A percentile compares a stretch with the other conserved stretches of the same genome.
Conservation (phyloP, 345 rosid genomes). For the Luvunga scandens region DNA sequence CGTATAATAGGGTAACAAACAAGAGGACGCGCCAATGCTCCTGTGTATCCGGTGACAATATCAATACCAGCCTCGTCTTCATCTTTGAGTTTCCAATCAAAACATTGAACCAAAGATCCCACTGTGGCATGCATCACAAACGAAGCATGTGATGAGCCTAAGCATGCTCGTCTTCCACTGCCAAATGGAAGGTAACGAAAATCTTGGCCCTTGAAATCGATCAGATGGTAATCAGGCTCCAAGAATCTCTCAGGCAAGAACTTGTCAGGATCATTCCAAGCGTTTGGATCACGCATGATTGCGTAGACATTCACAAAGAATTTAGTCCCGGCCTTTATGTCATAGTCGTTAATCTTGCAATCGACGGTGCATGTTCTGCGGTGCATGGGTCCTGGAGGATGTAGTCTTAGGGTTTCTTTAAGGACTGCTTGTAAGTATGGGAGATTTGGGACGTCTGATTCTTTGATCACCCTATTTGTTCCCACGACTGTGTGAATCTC, state of each 20-base stretch:
- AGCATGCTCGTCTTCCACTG: constrained; percentile 44
- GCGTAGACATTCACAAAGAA: constrained; percentile 26
- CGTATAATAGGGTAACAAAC: constrained; percentile 25
- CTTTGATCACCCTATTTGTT: constrained; percentile 26
- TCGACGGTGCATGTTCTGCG: constrained; percentile 30
- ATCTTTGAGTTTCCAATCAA: constrained; percentile 37
- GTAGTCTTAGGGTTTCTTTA: constrained; percentile 39
- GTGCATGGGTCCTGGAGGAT: constrained; percentile 39
- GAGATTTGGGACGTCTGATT: constrained; percentile 40
- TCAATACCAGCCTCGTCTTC: constrained; percentile 23
- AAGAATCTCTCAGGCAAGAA: constrained; percentile 32
- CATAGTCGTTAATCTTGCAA: constrained; percentile 24
- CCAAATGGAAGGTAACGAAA: constrained; percentile 38
- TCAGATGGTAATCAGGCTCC: neutral
- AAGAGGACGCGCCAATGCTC: constrained; percentile 35
- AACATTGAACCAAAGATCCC: constrained; percentile 42
- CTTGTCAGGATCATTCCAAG: constrained; percentile 19
- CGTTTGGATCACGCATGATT: constrained; percentile 31
- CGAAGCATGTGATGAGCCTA: constrained; percentile 33
- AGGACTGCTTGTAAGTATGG: constrained; percentile 39
- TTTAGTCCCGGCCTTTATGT: constrained; percentile 26
- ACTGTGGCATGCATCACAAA: constrained; percentile 33
- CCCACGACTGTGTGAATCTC: constrained; percentile 32
- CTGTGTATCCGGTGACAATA: constrained; percentile 33
- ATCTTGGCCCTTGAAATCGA: constrained; percentile 32